phyloP scores from a whole-genome alignment of 305 asterid genomes.

The Ilex paraguariensis region DNA sequence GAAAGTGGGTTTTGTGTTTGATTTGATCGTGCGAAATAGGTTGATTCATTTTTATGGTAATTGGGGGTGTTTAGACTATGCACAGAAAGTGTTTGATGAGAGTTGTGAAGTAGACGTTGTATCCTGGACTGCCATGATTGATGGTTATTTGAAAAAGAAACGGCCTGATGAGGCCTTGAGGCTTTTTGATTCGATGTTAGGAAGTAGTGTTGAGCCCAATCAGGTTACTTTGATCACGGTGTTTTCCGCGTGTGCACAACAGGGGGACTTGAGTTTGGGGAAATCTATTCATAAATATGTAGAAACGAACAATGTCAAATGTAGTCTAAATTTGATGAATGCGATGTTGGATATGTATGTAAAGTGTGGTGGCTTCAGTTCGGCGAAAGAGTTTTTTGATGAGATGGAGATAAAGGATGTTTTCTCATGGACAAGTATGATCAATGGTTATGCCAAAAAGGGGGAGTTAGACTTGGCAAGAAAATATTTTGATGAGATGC shows the following conservation, averaged over 20 bases:
- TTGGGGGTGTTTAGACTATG: slow-evolving; percentile 29
- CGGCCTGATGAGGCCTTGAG: slow-evolving; percentile 54
- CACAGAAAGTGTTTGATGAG: slow-evolving; percentile 42
- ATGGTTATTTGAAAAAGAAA: slow-evolving; percentile 43
- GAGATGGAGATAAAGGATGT: slow-evolving; percentile 51
- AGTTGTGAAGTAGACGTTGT: slow-evolving; percentile 53
- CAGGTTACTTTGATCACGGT: slow-evolving; percentile 61
- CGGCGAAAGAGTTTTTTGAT: slow-evolving; percentile 45
- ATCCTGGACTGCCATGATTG: slow-evolving; percentile 70
- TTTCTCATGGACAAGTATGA: slow-evolving; percentile 72
- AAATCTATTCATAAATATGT: slow-evolving; percentile 32
- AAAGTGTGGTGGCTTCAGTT: slow-evolving; percentile 49
- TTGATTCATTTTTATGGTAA: slow-evolving; percentile 56
- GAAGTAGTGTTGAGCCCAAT: slow-evolving; percentile 43
- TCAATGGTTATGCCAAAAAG: slow-evolving; percentile 45
- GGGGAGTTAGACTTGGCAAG: slow-evolving; percentile 58
- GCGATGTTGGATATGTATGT: slow-evolving; percentile 62
- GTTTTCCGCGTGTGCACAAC: slow-evolving; percentile 56
- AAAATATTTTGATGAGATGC: slow-evolving; percentile 52
- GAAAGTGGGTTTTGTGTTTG: slow-evolving; percentile 49
- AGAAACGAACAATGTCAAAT: slow-evolving; percentile 24
- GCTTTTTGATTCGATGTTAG: slow-evolving; percentile 53
- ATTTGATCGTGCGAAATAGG: slow-evolving; percentile 55
- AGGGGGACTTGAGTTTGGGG: slow-evolving; percentile 47
- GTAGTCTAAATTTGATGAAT: slow-evolving; percentile 47